Evolutionary conservation across 495 filamentous ascomycete genomes (phyloP).

Genomic region (Penicillium samsonianum): DNA sequence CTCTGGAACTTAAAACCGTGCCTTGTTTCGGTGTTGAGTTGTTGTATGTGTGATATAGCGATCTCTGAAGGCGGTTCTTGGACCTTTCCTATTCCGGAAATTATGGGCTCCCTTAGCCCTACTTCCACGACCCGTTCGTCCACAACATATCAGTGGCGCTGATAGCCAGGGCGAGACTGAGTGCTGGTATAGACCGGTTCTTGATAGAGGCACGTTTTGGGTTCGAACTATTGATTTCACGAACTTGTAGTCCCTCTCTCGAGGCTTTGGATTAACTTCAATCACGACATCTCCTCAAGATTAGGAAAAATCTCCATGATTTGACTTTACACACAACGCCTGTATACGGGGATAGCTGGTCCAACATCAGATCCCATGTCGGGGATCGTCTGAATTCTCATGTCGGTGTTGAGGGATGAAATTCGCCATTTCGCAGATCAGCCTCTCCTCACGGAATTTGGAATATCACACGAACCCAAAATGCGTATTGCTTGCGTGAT

Average conservation of each 20-base stretch:
- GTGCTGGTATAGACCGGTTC: neutral
- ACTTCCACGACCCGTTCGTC: neutral
- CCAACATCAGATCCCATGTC: neutral
- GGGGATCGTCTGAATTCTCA: neutral
- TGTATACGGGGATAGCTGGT: neutral
- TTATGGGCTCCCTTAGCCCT: neutral
- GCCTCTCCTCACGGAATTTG: slow-evolving; percentile 17
- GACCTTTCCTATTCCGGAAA: slow-evolving; percentile 5
- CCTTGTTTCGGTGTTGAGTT: neutral
- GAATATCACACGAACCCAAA: slow-evolving; percentile 1
- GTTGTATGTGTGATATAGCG: neutral
- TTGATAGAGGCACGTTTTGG: neutral
- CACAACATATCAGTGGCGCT: neutral
- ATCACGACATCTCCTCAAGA: slow-evolving; percentile 21
- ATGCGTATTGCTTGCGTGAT: slow-evolving; percentile 21
- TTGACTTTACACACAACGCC: slow-evolving; percentile 5
- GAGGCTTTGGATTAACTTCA: slow-evolving; percentile 1
- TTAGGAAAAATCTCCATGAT: slow-evolving; percentile 2
- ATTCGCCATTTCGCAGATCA: slow-evolving; percentile 23
- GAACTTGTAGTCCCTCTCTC: slow-evolving; percentile 9
- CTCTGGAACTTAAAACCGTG: neutral
- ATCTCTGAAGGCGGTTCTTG: neutral
- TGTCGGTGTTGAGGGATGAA: neutral
- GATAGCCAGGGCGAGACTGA: neutral
- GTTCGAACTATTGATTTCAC: slow-evolving; percentile 8